Base-by-base conservation (phyloP, 768 basidiomycete genomes). In the Leccinum olivaceopallidum region DNA sequence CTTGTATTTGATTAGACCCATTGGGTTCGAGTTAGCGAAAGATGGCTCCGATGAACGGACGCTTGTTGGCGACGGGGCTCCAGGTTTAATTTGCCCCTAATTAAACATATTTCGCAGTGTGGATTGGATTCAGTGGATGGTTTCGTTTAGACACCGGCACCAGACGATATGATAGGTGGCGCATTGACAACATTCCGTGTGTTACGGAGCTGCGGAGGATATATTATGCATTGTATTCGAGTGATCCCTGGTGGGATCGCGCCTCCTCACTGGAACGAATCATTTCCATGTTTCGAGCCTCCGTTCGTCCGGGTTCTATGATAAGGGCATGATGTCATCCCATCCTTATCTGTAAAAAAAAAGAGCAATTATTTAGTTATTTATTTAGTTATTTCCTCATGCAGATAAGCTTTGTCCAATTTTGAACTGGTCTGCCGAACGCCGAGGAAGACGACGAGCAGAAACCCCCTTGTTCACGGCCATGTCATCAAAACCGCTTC, bases 401-500 rank as follows among this genome's bases (percentile, higher is more conserved):
- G 59, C 34, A 56, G 36, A 24, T 14, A n/a, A 3, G 24, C 24
- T 22, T n/a, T 42, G 24, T 52, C 49, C 51, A 55, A 37, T 61
- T 68, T 70, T 49, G 61, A 60, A 66, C 53, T 52, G 36, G 55
- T 48, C 61, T 37, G 61, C 50, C 53, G 50, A 39, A 44, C 59
- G 61, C 50, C 54, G 66, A 37, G 36, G 28, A 10, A 24, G 26
- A 58, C 70, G 60, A 64, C 71, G 69, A 65, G 58, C 52, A 57
- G 28, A 22, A 18, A 36, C 34, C 2, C 34, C 24, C 59, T 56
- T 30, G 50, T 55, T 20, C n/a, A 55, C 55, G 49, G 56, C 58
- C 58, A 75, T 73, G 72, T 65, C 74, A 16, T 61, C 72, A 2
- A 74, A 64, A 18, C 72, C 74, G 6, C 69, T 75, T 26, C 63